These are phyloP conservation scores for Colletotrichum horii DNA, from an alignment of 2,329 filamentous ascomycete genomes.

Conservation along the genomic window DNA sequence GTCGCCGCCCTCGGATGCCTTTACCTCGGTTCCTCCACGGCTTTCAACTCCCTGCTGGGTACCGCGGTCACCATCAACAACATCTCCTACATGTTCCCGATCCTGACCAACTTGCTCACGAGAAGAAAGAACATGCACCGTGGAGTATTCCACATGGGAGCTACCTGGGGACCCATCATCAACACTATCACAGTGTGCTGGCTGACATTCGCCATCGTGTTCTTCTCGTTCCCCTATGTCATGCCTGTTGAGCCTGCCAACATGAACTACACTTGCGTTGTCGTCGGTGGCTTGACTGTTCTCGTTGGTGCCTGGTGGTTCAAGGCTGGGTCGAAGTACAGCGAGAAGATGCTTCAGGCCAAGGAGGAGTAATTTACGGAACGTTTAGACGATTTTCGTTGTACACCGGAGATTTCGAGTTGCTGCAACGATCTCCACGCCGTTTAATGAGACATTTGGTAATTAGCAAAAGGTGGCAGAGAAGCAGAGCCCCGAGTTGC, in stretches of 20 bases:
- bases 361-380: constrained; percentile 29
- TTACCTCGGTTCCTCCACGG: constrained; percentile 47
- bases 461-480: neutral
- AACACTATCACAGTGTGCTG: constrained; percentile 41
- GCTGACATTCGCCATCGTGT: constrained; percentile 45
- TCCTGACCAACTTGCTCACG: constrained; percentile 47
- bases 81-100: constrained; percentile 49
- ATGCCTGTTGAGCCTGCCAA: constrained; percentile 41
- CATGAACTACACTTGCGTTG: constrained; percentile 56
- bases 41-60: constrained; percentile 47
- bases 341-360: constrained; percentile 39
- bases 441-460: neutral
- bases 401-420: neutral
- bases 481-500: neutral
- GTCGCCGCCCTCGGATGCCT: constrained; percentile 44
- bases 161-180: constrained; percentile 33
- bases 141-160: constrained; percentile 43
- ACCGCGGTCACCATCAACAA: constrained; percentile 48
- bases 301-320: constrained; percentile 47
- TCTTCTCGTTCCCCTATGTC: constrained; percentile 49
- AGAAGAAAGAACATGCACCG: constrained; percentile 42
- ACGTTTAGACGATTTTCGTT: neutral
- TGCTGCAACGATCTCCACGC: neutral
- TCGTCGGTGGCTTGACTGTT: constrained; percentile 42
- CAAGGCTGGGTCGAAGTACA: constrained; percentile 43